Evolutionary conservation across 2,329 filamentous ascomycete genomes (phyloP), one percentile per base, ranked within the genome.

Genomic region (Trichoderma gracile): DNA sequence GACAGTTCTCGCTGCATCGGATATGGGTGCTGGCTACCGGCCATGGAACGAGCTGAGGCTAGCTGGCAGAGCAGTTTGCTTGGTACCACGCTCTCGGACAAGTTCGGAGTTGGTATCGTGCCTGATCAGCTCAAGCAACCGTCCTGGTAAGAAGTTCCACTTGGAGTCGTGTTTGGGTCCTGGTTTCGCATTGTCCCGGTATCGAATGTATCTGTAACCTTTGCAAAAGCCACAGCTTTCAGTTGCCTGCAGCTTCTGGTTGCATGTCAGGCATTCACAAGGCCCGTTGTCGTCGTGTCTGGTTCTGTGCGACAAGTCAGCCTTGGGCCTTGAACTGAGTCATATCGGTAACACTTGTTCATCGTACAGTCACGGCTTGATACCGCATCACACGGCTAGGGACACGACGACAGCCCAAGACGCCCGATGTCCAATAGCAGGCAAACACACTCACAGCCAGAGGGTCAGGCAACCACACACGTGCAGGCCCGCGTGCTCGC

Each of bases 401-500:
- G 21, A 42, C 46, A 42, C 42, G n/a, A 42, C 23, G 10, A 42
- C 27, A 10, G 10, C 17, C 55, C 47, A 53, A 52, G 47, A 43
- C 27, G 17, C 40, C 38, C 15, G 49, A 21, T 62, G 40, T 47
- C 59, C 59, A 54, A 62, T 62, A 45, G 15, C 15, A 54, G 40
- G 15, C 59, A 62, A 23, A 62, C 59, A 53, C 49, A 54, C 46
- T 15, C 21, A 23, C 40, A 54, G 40, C 43, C 25, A 53, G 58
- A 61, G 58, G 58, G 59, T 62, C 59, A 46, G 59, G 49, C 40
- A 54, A 46, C 49, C 19, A 50, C 25, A 50, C 57, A 62, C 49
- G 49, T 61, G 58, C 58, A 25, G 52, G 57, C 8, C 57, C 38
- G 59, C 49, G 59, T 62, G 59, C 59, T 62, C 59, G 43, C 49